Evolutionary conservation across 2,329 filamentous ascomycete genomes (phyloP).

Genomic region (Periconia sp.): DNA sequence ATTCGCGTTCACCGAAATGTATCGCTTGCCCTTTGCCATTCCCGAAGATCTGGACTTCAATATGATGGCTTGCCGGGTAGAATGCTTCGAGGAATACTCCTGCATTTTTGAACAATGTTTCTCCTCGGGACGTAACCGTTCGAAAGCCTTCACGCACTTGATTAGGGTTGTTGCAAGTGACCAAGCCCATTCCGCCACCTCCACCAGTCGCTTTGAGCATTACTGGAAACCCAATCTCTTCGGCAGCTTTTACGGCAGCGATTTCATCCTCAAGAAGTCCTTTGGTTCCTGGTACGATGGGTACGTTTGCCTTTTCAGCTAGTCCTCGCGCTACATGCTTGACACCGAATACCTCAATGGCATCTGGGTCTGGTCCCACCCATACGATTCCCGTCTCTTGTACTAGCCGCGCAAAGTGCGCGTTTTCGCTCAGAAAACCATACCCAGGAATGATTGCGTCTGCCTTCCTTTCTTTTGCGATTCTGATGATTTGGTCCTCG

Average conservation of each 20-base stretch:
- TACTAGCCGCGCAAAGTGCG: slow-evolving; percentile 63
- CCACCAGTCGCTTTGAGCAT: slow-evolving; percentile 67
- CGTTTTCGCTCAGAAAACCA: slow-evolving; percentile 70
- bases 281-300: slow-evolving; percentile 61
- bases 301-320: slow-evolving; percentile 59
- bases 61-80: slow-evolving; percentile 78
- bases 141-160: slow-evolving; percentile 75
- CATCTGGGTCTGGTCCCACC: slow-evolving; percentile 62
- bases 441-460: slow-evolving; percentile 71
- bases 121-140: slow-evolving; percentile 76
- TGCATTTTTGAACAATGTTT: slow-evolving; percentile 81
- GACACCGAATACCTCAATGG: slow-evolving; percentile 63
- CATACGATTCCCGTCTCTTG: slow-evolving; percentile 62
- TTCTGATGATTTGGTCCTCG: slow-evolving; percentile 54
- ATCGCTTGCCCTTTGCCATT: slow-evolving; percentile 80
- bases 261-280: slow-evolving; percentile 56
- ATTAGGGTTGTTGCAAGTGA: slow-evolving; percentile 70
- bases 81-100: slow-evolving; percentile 87
- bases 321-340: slow-evolving; percentile 64
- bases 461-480: slow-evolving; percentile 57
- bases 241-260: slow-evolving; percentile 53
- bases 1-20: slow-evolving; percentile 86
- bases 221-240: slow-evolving; percentile 58
- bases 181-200: slow-evolving; percentile 82
- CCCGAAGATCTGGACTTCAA: slow-evolving; percentile 91